A percentile compares a stretch with the other conserved stretches of the same genome.
phyloP scores from a whole-genome alignment of 305 asterid genomes.

The Ajuga reptans region DNA sequence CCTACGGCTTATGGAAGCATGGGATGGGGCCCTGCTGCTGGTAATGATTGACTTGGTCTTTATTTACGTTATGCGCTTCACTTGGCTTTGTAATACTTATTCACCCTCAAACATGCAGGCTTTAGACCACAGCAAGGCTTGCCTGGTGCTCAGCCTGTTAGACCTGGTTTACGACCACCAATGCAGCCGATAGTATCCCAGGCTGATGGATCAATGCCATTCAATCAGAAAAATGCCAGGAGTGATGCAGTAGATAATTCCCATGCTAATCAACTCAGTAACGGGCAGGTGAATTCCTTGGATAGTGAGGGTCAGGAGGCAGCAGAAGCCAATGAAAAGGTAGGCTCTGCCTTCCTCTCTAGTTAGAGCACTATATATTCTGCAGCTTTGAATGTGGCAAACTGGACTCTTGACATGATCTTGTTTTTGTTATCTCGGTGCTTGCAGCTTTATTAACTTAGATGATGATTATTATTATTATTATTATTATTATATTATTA shows the following conservation, averaged over 20 bases:
- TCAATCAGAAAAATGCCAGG: slow-evolving; percentile 44
- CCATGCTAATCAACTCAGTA: slow-evolving; percentile 40
- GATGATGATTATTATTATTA: slow-evolving; percentile 12
- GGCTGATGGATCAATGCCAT: slow-evolving; percentile 54
- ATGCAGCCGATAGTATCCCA: slow-evolving; percentile 44
- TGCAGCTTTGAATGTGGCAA: not conserved
- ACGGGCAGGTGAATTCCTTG: slow-evolving; percentile 43
- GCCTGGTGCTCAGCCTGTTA: slow-evolving; percentile 43
- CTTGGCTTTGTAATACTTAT: slow-evolving; percentile 14
- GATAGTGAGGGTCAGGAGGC: slow-evolving; percentile 41
- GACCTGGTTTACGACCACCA: slow-evolving; percentile 64
- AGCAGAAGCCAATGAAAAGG: slow-evolving; percentile 54
- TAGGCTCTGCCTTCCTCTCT: slow-evolving; percentile 17
- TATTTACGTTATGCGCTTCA: slow-evolving; percentile 14
- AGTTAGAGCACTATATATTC: not conserved
- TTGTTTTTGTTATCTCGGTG: slow-evolving; percentile 13
- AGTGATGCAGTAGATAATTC: slow-evolving; percentile 41
- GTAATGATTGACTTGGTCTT: slow-evolving; percentile 33
- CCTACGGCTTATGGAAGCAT: slow-evolving; percentile 55
- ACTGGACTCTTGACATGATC: not conserved
- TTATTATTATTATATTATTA: not conserved
- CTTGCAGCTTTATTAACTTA: slow-evolving; percentile 12
- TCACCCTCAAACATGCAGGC: slow-evolving; percentile 38
- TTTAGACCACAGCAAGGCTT: slow-evolving; percentile 56
- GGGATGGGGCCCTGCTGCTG: slow-evolving; percentile 59